phyloP scores from a whole-genome alignment of 177 flowering plant species.

The Telopea speciosissima region DNA sequence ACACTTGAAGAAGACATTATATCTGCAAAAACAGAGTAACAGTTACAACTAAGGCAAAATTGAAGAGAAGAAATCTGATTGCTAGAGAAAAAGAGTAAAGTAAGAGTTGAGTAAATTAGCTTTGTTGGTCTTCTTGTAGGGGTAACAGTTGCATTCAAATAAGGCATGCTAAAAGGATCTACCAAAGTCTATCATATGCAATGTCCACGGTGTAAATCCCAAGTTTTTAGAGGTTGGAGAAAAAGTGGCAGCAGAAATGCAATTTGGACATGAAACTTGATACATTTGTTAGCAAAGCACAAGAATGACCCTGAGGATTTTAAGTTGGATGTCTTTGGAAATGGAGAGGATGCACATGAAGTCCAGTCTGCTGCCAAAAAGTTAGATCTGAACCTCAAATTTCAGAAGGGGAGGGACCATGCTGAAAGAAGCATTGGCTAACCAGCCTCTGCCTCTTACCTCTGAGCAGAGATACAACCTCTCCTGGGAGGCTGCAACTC shows the following conservation, averaged over 20 bases:
- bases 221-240: constrained; percentile 87
- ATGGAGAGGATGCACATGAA: constrained; percentile 95
- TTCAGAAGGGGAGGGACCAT: constrained; percentile 91
- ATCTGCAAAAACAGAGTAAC: too few relatives aligned
- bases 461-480: constrained; percentile 71
- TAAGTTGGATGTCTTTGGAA: constrained; percentile 87
- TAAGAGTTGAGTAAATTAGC: too few relatives aligned
- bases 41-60: too few relatives aligned
- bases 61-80: too few relatives aligned
- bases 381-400: constrained; percentile 65
- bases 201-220: constrained; percentile 98
- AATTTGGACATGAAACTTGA: constrained; percentile 65
- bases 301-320: constrained; percentile 75
- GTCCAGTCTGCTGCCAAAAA: constrained; percentile 69
- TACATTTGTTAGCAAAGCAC: constrained; percentile 73
- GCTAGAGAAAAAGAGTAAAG: too few relatives aligned
- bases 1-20: too few relatives aligned
- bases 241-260: constrained; percentile 69
- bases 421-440: constrained; percentile 88
- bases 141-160: too few relatives aligned
- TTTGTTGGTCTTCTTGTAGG: too few relatives aligned
- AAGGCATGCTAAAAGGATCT: too few relatives aligned
- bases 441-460: constrained; percentile 80
- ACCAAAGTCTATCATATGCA: constrained; percentile 83
- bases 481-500: constrained; percentile 98